Evolutionary conservation across 2,329 filamentous ascomycete genomes (phyloP), one percentile per base, ranked within the genome.

Genomic region (Graphilbum ipis-grandicollis): DNA sequence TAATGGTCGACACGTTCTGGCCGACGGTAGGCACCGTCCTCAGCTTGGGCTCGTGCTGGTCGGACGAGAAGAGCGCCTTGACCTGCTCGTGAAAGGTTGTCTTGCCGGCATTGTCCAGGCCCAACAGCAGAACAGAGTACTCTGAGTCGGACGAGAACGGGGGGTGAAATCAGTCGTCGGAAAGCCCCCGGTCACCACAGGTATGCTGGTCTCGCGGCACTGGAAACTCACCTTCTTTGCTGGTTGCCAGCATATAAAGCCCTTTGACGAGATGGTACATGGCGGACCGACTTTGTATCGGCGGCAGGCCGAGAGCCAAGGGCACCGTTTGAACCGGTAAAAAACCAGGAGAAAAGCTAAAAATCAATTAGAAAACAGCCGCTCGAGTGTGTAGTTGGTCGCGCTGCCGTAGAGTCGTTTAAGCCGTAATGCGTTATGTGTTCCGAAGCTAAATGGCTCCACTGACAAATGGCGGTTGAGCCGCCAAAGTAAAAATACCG

Each of bases 221-320:
- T n/a, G n/a, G n/a, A n/a, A n/a, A n/a, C 57, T 48, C 51, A 84
- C 85, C 84, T 72, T 96, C 86, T 72, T 94, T 96, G 60, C 84
- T 93, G 15, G 88, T 96, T 39, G 84, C 88, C 55, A 93, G 83
- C 50, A 90, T 73, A 60, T 96, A 98, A 40, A 98, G 68, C 41
- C 84, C 86, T 57, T 94, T 94, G 52, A 83, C 77, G 49, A 98
- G 75, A 62, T 96, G 88, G 63, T 94, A 96, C 88, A 94, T 94
- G 19, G 43, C 51, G 32, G 31, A 4, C 15, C n/a, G 26, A 13
- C 14, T 28, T 28, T 13, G 5, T 28, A 13, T 7, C 26, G 26
- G 6, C 5, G 14, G 8, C 10, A 7, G 26, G 26, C 26, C 26
- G 14, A 28, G 26, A 23, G 6, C 21, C 6, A 23, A 23, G 21